phyloP scores from a whole-genome alignment of 108 stramenopile species.

The Discostella pseudostelligera region DNA sequence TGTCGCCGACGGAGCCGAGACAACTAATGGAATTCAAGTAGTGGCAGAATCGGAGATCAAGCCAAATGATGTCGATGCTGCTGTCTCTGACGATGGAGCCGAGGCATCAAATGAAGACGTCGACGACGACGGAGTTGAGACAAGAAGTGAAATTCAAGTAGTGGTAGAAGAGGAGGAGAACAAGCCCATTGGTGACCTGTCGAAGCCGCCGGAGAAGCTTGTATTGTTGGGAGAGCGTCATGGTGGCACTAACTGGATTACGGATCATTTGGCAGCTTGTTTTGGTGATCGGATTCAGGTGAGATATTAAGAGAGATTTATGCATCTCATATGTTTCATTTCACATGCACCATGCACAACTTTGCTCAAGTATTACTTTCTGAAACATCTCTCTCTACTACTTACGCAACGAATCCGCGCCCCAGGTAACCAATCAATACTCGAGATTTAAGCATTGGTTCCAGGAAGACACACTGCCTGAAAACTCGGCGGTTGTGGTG shows the following conservation, averaged over 20 bases:
- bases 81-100: no score
- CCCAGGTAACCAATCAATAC: conserved; percentile 23
- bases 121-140: no score
- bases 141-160: no score
- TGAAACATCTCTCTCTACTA: no score
- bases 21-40: no score
- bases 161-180: neutral
- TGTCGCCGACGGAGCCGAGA: no score
- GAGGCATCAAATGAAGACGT: no score
- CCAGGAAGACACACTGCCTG: conserved; percentile 32
- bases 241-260: conserved; percentile 50
- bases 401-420: no score
- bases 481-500: conserved; percentile 42
- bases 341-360: no score
- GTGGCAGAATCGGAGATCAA: neutral
- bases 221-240: conserved; percentile 45
- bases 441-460: conserved; percentile 47
- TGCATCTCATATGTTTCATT: no score
- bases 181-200: neutral
- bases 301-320: conserved; percentile 2
- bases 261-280: conserved; percentile 39
- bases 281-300: conserved; percentile 21
- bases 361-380: no score
- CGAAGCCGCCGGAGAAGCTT: conserved; percentile 22
- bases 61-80: neutral